Evolutionary conservation across 2,329 filamentous ascomycete genomes (phyloP).

Genomic region (Xylaria polymorpha): DNA sequence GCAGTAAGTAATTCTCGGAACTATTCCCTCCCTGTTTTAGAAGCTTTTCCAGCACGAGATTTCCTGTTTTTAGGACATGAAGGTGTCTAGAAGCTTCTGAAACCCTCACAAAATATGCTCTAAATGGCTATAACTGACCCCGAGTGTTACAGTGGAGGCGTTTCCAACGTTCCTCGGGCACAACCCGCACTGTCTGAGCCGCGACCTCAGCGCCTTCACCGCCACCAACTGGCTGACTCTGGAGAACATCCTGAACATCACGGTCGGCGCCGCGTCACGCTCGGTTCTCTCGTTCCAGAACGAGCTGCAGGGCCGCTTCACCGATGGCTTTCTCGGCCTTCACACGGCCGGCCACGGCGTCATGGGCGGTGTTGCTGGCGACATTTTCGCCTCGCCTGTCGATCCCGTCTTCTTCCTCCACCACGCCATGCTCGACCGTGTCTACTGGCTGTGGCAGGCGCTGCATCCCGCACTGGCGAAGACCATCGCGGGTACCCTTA

Average conservation of each 20-base stretch:
- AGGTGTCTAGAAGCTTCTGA: too few species aligned
- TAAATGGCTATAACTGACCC: too few species aligned
- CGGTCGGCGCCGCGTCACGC: slow-evolving; percentile 33
- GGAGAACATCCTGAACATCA: slow-evolving; percentile 44
- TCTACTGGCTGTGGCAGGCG: slow-evolving; percentile 48
- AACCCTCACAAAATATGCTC: too few species aligned
- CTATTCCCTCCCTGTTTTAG: too few species aligned
- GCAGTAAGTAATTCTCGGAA: too few species aligned
- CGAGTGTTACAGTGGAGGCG: too few species aligned
- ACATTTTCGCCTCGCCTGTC: slow-evolving; percentile 43
- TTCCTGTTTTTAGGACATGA: too few species aligned
- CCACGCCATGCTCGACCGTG: slow-evolving; percentile 45
- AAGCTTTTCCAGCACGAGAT: too few species aligned
- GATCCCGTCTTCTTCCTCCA: slow-evolving; percentile 46
- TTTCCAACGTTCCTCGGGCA: slow-evolving; percentile 31
- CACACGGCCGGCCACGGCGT: slow-evolving; percentile 49
- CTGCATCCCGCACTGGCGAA: slow-evolving; percentile 34
- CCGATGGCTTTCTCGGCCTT: slow-evolving; percentile 46
- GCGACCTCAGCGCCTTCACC: slow-evolving; percentile 41
- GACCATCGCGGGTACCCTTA: slow-evolving; percentile 45
- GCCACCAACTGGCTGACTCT: slow-evolving; percentile 39
- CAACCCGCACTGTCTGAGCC: slow-evolving; percentile 45
- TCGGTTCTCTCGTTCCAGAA: slow-evolving; percentile 47
- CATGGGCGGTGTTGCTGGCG: slow-evolving; percentile 45
- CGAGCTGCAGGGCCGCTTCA: slow-evolving; percentile 49